A percentile compares a stretch with the other conserved stretches of the same genome.
These are phyloP conservation scores for Melanopsichium pennsylvanicum DNA, from an alignment of 1,284 basidiomycete genomes.

Conservation along the genomic window DNA sequence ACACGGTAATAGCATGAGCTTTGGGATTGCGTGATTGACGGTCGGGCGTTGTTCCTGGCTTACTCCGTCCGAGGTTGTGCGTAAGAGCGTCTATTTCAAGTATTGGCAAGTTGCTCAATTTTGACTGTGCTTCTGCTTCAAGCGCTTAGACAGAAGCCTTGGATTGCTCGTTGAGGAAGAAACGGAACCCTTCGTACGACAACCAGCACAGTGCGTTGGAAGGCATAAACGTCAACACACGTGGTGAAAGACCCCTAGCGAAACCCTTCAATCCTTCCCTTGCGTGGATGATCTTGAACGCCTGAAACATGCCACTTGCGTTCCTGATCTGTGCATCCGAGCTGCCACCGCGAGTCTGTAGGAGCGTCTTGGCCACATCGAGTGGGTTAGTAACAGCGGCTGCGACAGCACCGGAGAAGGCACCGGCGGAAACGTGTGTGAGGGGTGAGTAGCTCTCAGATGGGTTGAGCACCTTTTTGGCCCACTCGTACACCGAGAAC, in stretches of 20 bases:
- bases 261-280: slow-evolving; percentile 88
- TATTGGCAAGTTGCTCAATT: too few relatives aligned
- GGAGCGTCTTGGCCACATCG: slow-evolving; percentile 96
- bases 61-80: too few relatives aligned
- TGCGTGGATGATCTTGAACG: slow-evolving; percentile 84
- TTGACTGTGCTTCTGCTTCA: too few relatives aligned
- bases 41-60: too few relatives aligned
- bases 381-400: slow-evolving; percentile 95
- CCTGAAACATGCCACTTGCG: slow-evolving; percentile 85
- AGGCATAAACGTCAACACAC: slow-evolving; percentile 94
- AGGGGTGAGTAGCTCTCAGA: slow-evolving; percentile 84
- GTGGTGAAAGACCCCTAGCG: slow-evolving; percentile 83
- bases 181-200: slow-evolving; percentile 65
- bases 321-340: slow-evolving; percentile 82
- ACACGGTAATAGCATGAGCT: slow-evolving; percentile 28
- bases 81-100: too few relatives aligned
- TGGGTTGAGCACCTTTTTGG: slow-evolving; percentile 89
- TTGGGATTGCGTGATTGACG: too few relatives aligned
- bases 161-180: slow-evolving; percentile 57
- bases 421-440: slow-evolving; percentile 90
- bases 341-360: slow-evolving; percentile 91
- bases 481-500: slow-evolving; percentile 93
- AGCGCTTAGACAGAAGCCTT: slow-evolving; percentile 28
- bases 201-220: slow-evolving; percentile 98
- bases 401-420: slow-evolving; percentile 89